Conservation (phyloP, 1,284 basidiomycete genomes). For the Schizophyllum amplum region DNA sequence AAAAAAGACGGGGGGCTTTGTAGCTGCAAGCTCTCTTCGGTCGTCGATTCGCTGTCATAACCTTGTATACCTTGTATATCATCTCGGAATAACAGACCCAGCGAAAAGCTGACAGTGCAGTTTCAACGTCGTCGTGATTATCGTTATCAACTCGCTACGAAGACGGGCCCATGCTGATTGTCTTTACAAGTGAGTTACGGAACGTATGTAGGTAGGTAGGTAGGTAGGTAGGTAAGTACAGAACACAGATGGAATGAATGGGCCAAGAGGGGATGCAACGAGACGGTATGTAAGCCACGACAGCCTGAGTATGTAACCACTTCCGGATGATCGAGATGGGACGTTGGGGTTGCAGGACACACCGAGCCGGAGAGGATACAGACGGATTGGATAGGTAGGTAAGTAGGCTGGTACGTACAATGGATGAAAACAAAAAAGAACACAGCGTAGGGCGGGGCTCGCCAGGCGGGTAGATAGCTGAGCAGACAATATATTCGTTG, state of each 20-base stretch:
- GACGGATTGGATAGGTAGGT: conserved; percentile 13
- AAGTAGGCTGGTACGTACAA: conserved; percentile 17
- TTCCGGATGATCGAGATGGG: not conserved
- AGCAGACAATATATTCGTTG: not conserved
- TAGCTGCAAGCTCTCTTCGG: no score
- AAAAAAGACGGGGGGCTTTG: no score
- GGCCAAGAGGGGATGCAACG: not conserved
- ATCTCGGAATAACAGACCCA: no score
- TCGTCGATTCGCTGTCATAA: no score
- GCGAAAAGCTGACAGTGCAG: no score
- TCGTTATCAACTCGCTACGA: no score
- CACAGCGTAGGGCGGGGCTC: not conserved
- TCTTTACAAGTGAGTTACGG: not conserved
- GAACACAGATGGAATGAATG: not conserved
- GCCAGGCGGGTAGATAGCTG: not conserved
- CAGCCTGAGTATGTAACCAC: no score
- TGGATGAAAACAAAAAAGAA: not conserved
- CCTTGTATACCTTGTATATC: no score
- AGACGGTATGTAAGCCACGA: no score
- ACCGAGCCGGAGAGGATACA: not conserved
- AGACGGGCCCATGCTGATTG: not conserved
- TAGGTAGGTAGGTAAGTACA: not conserved
- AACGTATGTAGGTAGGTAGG: not conserved
- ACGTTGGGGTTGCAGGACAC: not conserved
- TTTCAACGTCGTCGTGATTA: no score